Evolutionary conservation across 805 yeast genomes (phyloP), one percentile per base, ranked within the genome.

Genomic region (Metschnikowia dekortorum): DNA sequence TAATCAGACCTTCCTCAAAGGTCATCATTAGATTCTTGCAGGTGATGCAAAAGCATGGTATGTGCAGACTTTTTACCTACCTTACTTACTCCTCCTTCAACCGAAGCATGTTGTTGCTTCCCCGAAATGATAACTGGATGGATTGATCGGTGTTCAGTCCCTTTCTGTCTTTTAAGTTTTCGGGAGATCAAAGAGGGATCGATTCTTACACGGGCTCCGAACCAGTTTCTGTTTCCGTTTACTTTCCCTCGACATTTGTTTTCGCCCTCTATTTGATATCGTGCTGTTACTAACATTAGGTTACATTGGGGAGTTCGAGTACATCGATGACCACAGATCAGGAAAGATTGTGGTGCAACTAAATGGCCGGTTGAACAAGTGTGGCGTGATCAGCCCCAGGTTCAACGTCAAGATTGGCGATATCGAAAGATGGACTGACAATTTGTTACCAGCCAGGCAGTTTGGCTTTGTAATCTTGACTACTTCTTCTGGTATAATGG

Each of bases 101-200:
- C 22, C 5, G 22, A 22, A 22, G 22, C 22, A 22, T 22, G 22
- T 4, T 22, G 5, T 22, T 22, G 32, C 16, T 6, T 35, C 70
- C 71, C 94, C 97, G 96, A 85, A 83, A 84, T 88, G 95, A 90
- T 91, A 90, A 91, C 97, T 91, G 90, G 97, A 89, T 88, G 96
- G 91, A 76, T 73, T 82, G 96, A 73, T 81, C 87, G 85, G 87
- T 73, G 70, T 70, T 75, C 84, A 74, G 86, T 90, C 92, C 85
- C 95, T 80, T 78, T 84, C 90, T 86, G 97, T 89, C 96, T 84
- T 91, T 89, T 90, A 90, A 89, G 81, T 85, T 84, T 85, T 87
- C 96, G 97, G 96, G 73, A 91, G 81, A 91, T 68, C 67, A 67
- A 73, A 57, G 74, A 62, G 82, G 82, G 70, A 76, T 71, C 70